These are phyloP conservation scores for Lactarius evosmus DNA, from an alignment of 768 basidiomycete genomes.

Conservation along the genomic window DNA sequence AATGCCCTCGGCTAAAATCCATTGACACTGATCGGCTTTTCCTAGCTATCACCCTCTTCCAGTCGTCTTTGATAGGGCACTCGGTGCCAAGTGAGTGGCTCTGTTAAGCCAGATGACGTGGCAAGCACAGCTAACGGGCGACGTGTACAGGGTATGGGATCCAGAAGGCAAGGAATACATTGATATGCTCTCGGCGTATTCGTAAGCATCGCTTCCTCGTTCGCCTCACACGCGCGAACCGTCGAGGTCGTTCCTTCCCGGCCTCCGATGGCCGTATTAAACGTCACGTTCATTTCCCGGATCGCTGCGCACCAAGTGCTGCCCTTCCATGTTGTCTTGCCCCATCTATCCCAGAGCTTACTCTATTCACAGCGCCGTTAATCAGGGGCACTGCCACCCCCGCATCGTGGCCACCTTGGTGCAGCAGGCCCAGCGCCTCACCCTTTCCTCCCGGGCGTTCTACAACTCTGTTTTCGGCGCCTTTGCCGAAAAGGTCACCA, in stretches of 20 bases:
- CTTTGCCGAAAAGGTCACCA: constrained; percentile 83
- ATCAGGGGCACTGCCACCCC: constrained; percentile 95
- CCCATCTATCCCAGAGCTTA: neutral
- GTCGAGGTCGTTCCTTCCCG: neutral
- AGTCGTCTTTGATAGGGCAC: constrained; percentile 87
- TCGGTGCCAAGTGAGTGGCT: constrained; percentile 77
- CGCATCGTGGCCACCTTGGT: constrained; percentile 77
- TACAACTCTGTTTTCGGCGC: constrained; percentile 88
- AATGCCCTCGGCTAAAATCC: neutral
- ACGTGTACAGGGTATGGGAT: constrained; percentile 71
- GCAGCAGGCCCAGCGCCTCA: constrained; percentile 84
- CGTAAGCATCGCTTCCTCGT: constrained; percentile 50
- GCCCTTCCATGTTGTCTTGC: neutral
- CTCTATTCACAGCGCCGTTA: constrained; percentile 64
- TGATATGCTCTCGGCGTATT: constrained; percentile 97
- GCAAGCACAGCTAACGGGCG: constrained; percentile 21
- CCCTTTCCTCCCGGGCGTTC: constrained; percentile 94
- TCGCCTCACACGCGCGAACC: neutral
- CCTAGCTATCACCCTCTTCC: constrained; percentile 93
- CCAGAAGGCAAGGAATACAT: constrained; percentile 95
- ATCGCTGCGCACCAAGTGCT: neutral
- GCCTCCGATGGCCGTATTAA: neutral
- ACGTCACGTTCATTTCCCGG: neutral
- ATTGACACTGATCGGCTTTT: neutral
- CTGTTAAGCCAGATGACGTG: constrained; percentile 36